Evolutionary conservation across 805 yeast genomes (phyloP).

Genomic region (Debaryomyces hansenii): DNA sequence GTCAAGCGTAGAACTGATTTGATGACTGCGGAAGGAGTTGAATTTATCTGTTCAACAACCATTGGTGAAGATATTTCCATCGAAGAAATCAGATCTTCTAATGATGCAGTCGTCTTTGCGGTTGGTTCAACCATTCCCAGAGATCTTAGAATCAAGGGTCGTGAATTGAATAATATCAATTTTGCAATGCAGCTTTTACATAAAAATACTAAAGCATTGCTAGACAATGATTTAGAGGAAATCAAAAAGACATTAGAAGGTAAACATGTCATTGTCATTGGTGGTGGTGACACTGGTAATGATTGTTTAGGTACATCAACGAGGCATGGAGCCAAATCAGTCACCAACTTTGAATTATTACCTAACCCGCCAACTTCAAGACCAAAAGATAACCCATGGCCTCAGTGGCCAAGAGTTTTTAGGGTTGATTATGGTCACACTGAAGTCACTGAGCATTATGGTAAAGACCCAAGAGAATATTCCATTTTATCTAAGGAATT

Average conservation of each 20-base stretch:
- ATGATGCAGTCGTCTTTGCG: constrained; percentile 87
- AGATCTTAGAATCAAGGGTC: constrained; percentile 91
- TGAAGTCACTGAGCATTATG: constrained; percentile 92
- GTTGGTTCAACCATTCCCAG: constrained; percentile 97
- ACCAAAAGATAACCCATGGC: constrained; percentile 98
- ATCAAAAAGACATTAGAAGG: constrained; percentile 72
- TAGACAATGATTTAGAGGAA: constrained; percentile 76
- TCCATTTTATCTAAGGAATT: constrained; percentile 94
- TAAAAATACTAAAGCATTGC: constrained; percentile 85
- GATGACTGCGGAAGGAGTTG: constrained; percentile 86
- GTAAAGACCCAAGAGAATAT: constrained; percentile 96
- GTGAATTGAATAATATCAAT: constrained; percentile 85
- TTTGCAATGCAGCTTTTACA: constrained; percentile 92
- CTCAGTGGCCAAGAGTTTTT: constrained; percentile 98
- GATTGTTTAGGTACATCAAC: constrained; percentile 98
- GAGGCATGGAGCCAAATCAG: constrained; percentile 95
- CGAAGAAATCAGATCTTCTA: constrained; percentile 58
- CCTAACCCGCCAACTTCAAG: constrained; percentile 88
- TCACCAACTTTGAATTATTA: constrained; percentile 87
- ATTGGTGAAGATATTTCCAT: constrained; percentile 82
- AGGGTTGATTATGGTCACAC: constrained; percentile 97
- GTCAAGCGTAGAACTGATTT: constrained; percentile 92
- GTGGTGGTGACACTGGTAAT: constrained; percentile 99
- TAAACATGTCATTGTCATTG: constrained; percentile 92
- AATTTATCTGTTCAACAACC: constrained; percentile 72